Conservation (phyloP, 1,139 yeast species). For the Hemisphaericaspora lyxosophila region DNA sequence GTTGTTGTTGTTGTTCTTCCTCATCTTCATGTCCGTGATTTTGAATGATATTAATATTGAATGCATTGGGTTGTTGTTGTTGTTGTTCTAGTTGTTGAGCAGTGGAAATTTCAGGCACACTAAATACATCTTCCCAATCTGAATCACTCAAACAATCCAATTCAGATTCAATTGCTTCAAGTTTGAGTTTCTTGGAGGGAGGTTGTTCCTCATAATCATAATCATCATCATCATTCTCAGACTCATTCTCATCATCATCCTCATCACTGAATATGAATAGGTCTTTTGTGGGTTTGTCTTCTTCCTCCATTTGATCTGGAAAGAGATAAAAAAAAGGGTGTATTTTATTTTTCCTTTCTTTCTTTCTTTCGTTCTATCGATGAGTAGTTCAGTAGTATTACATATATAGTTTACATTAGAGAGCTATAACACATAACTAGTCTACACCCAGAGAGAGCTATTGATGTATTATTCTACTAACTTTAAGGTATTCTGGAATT, state of each 20-base stretch:
- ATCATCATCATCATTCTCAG: too few relatives aligned
- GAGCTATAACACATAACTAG: too few relatives aligned
- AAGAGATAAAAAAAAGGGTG: not conserved
- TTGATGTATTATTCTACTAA: constrained; percentile 33
- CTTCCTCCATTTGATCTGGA: not conserved
- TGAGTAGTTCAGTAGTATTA: not conserved
- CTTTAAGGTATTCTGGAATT: constrained; percentile 35
- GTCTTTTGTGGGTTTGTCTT: not conserved
- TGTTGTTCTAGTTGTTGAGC: too few relatives aligned
- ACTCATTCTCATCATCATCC: constrained; percentile 11
- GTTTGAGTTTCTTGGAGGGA: constrained; percentile 8
- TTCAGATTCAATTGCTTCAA: constrained; percentile 9
- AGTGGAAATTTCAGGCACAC: constrained; percentile 1
- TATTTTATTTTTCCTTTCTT: not conserved
- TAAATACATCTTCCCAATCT: constrained; percentile 25
- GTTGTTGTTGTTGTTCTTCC: not conserved
- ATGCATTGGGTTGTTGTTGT: constrained; percentile 9
- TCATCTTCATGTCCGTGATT: constrained; percentile 5
- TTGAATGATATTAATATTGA: constrained; percentile 12
- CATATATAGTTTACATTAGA: too few relatives aligned
- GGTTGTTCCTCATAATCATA: constrained; percentile 6
- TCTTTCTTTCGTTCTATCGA: not conserved
- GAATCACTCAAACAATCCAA: constrained; percentile 10
- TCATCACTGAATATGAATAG: constrained; percentile 10
- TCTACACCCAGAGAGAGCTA: constrained; percentile 4